Evolutionary conservation across 164 flowering plant genomes (phyloP).

Genomic region (Magnolia officinalis): DNA sequence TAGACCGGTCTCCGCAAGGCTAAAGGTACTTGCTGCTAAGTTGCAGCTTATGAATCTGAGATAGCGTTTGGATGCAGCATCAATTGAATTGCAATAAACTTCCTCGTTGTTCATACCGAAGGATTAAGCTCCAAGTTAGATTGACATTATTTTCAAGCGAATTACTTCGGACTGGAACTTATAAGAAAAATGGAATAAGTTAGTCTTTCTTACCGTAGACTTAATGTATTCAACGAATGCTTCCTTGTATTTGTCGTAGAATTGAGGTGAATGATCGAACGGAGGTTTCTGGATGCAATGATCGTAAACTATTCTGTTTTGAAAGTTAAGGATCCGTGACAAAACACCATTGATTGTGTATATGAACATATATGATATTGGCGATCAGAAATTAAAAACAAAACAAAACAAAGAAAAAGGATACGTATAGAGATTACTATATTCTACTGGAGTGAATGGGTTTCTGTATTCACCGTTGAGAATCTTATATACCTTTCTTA

Average conservation of each 20-base stretch:
- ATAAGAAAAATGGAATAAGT: not conserved
- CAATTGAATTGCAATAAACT: not conserved
- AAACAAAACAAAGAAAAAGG: too few relatives aligned
- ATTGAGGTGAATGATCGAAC: constrained; percentile 69
- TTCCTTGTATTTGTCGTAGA: constrained; percentile 58
- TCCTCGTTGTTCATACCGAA: too few relatives aligned
- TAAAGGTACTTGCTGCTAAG: not conserved
- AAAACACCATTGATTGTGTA: not conserved
- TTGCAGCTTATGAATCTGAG: not conserved
- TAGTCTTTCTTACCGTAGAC: constrained; percentile 38
- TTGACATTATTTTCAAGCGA: not conserved
- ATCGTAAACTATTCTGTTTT: constrained; percentile 56
- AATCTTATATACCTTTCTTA: too few relatives aligned
- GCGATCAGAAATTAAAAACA: too few relatives aligned
- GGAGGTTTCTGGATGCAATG: constrained; percentile 81
- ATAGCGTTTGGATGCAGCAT: not conserved
- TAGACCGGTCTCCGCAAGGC: not conserved
- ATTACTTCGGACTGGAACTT: not conserved
- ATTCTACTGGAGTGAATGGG: too few relatives aligned
- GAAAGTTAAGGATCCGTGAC: not conserved
- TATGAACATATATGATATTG: too few relatives aligned
- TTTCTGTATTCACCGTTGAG: too few relatives aligned
- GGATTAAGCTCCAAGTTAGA: not conserved
- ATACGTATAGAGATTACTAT: too few relatives aligned
- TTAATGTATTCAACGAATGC: constrained; percentile 59